A percentile compares a stretch with the other conserved stretches of the same genome.
Evolutionary conservation across 225 moss, liverwort and hornwort genomes (phyloP).

Genomic region (Takakia lepidozioides): DNA sequence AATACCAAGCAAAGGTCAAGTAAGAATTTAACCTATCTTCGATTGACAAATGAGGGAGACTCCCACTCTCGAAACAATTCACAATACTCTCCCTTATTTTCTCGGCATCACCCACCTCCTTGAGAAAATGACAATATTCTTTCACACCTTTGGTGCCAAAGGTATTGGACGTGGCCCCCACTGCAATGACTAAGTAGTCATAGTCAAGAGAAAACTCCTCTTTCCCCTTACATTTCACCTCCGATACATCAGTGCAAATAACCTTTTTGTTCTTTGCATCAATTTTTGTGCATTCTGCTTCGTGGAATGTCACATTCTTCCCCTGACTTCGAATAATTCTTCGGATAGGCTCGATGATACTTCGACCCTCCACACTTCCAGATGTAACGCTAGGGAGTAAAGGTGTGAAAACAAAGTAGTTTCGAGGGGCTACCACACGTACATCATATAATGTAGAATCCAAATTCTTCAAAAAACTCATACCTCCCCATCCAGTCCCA

Average conservation of each 20-base stretch:
- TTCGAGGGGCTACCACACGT: constrained; percentile 78
- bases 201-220: constrained; percentile 68
- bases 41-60: constrained; percentile 60
- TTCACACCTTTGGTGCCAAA: constrained; percentile 80
- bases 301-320: constrained; percentile 55
- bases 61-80: constrained; percentile 93
- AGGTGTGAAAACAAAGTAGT: constrained; percentile 95
- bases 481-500: constrained; percentile 97
- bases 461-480: constrained; percentile 77
- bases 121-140: constrained; percentile 76
- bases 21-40: constrained; percentile 47
- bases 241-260: constrained; percentile 50
- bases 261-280: constrained; percentile 67
- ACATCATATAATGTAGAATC: constrained; percentile 58
- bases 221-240: constrained; percentile 32
- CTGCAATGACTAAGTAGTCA: constrained; percentile 78
- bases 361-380: constrained; percentile 95
- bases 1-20: not conserved
- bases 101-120: constrained; percentile 94
- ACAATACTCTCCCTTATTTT: constrained; percentile 80
- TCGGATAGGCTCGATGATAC: constrained; percentile 87
- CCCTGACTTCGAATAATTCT: constrained; percentile 64
- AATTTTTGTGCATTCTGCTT: constrained; percentile 79
- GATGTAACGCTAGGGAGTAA: constrained; percentile 90
- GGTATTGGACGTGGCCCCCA: constrained; percentile 82